A percentile compares a stretch with the other conserved stretches of the same genome.
Conservation (phyloP, 2,329 filamentous ascomycete genomes). For the Neonectria coccinea region DNA sequence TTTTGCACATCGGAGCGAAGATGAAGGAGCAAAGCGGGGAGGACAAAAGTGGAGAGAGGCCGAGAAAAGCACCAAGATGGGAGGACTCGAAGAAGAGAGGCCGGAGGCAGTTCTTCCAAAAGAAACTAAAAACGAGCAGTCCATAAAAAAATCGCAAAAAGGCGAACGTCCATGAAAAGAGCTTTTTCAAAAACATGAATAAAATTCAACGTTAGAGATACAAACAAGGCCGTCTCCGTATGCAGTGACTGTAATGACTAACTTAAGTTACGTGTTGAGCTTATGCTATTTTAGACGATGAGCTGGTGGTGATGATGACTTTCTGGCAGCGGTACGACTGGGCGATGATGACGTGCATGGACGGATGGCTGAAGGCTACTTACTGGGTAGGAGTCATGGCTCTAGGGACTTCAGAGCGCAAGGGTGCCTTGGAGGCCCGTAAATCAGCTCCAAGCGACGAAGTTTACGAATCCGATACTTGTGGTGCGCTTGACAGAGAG, state of each 20-base stretch:
- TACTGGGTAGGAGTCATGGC: not conserved
- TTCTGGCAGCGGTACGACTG: not conserved
- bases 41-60: constrained; percentile 41
- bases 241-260: constrained; percentile 24
- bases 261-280: constrained; percentile 29
- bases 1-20: constrained; percentile 25
- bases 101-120: constrained; percentile 23
- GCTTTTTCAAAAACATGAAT: constrained; percentile 45
- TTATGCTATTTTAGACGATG: constrained; percentile 18
- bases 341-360: constrained; percentile 21
- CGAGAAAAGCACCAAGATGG: constrained; percentile 21
- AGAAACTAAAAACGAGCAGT: constrained; percentile 32
- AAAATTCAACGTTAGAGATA: constrained; percentile 39
- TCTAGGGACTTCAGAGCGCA: not conserved
- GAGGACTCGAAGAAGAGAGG: constrained; percentile 12
- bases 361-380: constrained; percentile 14
- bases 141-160: constrained; percentile 45
- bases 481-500: not conserved
- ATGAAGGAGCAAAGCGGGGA: constrained; percentile 21
- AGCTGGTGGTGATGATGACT: not conserved
- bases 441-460: not conserved
- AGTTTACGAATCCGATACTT: not conserved
- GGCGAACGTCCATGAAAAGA: constrained; percentile 40
- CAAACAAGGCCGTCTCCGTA: constrained; percentile 2
- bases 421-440: not conserved